Evolutionary conservation across 805 yeast genomes (phyloP), one percentile per base, ranked within the genome.

Genomic region (Sungouiella thailandica): DNA sequence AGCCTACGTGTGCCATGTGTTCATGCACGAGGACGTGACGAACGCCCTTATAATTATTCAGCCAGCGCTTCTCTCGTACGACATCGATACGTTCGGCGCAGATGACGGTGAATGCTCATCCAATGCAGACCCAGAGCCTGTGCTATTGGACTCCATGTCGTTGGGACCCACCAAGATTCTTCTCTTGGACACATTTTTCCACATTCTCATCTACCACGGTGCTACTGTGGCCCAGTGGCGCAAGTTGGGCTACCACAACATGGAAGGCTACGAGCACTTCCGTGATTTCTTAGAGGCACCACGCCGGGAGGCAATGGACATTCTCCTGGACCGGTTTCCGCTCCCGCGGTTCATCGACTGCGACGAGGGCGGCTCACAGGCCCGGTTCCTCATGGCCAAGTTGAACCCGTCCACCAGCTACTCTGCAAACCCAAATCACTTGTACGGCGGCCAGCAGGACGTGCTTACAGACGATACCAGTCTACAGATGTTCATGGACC

Each of bases 281-380:
- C 73, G 70, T 43, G 74, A 68, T 22, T 78, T 79, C 43, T 59
- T 80, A 37, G 79, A 74, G 35, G 71, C 68, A 18, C 86, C 87
- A 12, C 74, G 78, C 46, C 56, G 61, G 36, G 86, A 79, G 46
- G 86, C 85, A 8, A 77, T 80, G 39, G 79, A 75, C 31, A 65
- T 80, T 22, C 61, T 80, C 25, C 65, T 75, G 40, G 86, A 80
- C 47, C 59, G 87, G 46, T 80, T 76, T 63, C 87, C 87, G 34
- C 64, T 80, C 41, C 87, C 87, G 4, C 65, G 87, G 47, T 80
- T 78, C 45, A 77, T 80, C 34, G 85, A 80, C 50, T 77, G 84
- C 17, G 84, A 80, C 46, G 85, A 79, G 52, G 85, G 85, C 35
- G 86, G 85, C 3, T 78, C 85, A 0, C 87, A 80, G 50, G 85